phyloP scores from a whole-genome alignment of 345 rosid genomes.

The Eucalyptus decipiens region DNA sequence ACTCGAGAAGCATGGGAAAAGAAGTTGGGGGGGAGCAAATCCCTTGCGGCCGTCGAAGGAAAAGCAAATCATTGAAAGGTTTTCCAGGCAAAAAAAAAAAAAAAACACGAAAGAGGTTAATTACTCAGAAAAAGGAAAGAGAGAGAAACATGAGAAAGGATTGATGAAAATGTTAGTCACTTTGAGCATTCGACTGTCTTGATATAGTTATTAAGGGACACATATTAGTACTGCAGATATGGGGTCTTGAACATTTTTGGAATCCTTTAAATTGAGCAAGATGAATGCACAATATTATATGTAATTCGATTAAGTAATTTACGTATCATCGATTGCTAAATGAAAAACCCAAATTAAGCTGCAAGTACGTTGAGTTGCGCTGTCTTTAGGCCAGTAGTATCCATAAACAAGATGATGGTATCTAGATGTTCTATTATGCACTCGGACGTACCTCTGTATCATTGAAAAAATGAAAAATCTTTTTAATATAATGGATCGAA shows the following conservation, averaged over 20 bases:
- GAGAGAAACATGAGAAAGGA: neutral
- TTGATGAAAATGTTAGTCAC: neutral
- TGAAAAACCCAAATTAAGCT: neutral
- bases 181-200: neutral
- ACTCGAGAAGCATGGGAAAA: neutral
- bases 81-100: neutral
- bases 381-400: neutral
- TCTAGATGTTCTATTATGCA: neutral
- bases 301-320: neutral
- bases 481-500: neutral
- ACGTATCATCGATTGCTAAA: neutral
- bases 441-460: fast-evolving
- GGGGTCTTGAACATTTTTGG: neutral
- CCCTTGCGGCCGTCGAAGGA: neutral
- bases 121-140: neutral
- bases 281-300: neutral
- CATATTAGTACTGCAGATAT: neutral
- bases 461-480: neutral
- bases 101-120: neutral
- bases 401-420: neutral
- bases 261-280: neutral
- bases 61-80: neutral
- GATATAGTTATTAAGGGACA: neutral
- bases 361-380: fast-evolving
- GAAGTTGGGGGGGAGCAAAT: neutral